Base-by-base conservation (phyloP, 2,329 filamentous ascomycete species). In the Aspergillus flavus region DNA sequence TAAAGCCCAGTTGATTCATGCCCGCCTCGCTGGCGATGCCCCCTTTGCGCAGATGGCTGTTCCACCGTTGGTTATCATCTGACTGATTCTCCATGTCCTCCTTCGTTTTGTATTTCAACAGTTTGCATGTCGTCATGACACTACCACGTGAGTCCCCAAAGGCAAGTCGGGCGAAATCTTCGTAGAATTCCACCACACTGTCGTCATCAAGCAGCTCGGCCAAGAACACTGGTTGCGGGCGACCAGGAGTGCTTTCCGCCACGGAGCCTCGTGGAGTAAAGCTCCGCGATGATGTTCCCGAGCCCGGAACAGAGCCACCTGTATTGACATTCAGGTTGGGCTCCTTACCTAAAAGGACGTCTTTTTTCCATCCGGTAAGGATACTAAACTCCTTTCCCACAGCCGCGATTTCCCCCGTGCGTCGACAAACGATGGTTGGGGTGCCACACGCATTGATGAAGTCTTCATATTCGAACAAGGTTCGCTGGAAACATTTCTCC, bases 321-420 rank as follows among this genome's bases (percentile, higher is more conserved):
- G 85, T 87, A 76, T 97, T 96, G 74, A 93, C 87, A 73, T 98
- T 98, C 26, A 92, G 81, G 72, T 98, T 98, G 2, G 91, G 85
- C 72, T 93, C 91, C 71, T 93, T 92, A 56, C 95, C 95, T 0
- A 98, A 84, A 1, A 99, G 83, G 0, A 98, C 89, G 55, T 95
- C 91, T 73, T 93, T 94, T 58, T 89, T 91, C 95, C 95, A 99
- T 6, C 94, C 95, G 0, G 95, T 97, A 59, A 99, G 82, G 34
- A 96, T 91, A n/a, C 90, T 93, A 70, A 99, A 99, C 76, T 98
- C 95, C 78, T 97, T 97, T 75, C 95, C 96, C 26, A 96, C 93
- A 4, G 92, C 92, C 0, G 93, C 94, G n/a, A 99, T 89, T 76
- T 98, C 95, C 57, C 95, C 95, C 0, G 94, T 97, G 55, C 95